Base-by-base conservation (phyloP, 2,329 filamentous ascomycete species). In the Xylaria sp. region DNA sequence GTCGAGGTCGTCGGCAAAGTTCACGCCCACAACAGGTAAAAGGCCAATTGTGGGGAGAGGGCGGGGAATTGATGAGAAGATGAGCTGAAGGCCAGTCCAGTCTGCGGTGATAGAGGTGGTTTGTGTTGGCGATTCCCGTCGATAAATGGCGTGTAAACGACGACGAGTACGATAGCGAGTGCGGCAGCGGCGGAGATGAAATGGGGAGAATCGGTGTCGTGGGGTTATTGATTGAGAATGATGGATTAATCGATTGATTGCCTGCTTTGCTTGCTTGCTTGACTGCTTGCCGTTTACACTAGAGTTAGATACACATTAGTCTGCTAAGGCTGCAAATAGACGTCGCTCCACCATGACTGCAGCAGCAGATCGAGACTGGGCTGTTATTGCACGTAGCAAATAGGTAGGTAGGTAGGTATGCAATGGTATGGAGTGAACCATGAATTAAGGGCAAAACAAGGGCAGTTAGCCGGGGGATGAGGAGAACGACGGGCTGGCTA, bases 261-360 rank as follows among this genome's bases (percentile, higher is more conserved):
- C n/a, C n/a, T n/a, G n/a, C n/a, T n/a, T n/a, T n/a, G n/a, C n/a
- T n/a, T n/a, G n/a, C n/a, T n/a, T n/a, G n/a, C n/a, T n/a, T n/a
- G n/a, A n/a, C n/a, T n/a, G n/a, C n/a, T 40, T 46, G 47, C 38
- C 46, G 54, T 37, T 51, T 38, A 40, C 37, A 45, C 50, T 57
- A 33, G 38, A 52, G 12, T 23, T 31, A 55, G 45, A 53, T 50
- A 35, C 43, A 47, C 54, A 28, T 62, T 61, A 52, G 47, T 28
- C 28, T 45, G 47, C 23, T 53, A 46, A 49, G 55, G 59, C 55
- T 62, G 63, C 51, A 62, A 57, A 62, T 57, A 51, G 60, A 53
- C 19, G 46, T 12, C 15, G 19, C 47, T 62, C 60, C 60, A 57
- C 60, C 49, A 57, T 25, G n/a, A 15, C 19, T 31, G 5, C 35